Conservation (phyloP, 352 stramenopile genomes). For the Pythium myriotylum region DNA sequence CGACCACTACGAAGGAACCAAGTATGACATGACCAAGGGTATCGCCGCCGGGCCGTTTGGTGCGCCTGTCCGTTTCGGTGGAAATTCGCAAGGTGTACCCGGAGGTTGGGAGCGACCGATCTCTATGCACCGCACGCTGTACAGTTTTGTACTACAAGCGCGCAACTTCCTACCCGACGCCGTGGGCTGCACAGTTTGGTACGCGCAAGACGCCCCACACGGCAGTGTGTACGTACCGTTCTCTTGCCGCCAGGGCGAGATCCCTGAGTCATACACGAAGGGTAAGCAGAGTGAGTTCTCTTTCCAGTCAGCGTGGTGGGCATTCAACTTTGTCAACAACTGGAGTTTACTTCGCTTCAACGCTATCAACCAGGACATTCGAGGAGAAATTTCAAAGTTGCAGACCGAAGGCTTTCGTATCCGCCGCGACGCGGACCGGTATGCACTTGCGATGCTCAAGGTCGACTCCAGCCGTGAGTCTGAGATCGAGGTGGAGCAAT, state of each 20-base stretch:
- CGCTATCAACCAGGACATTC: slow-evolving; percentile 65
- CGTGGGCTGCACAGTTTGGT: slow-evolving; percentile 65
- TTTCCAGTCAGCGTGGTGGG: slow-evolving; percentile 74
- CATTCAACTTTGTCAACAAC: slow-evolving; percentile 89
- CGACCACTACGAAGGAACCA: slow-evolving; percentile 91
- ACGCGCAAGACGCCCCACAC: slow-evolving; percentile 62
- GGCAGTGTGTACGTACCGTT: slow-evolving; percentile 81
- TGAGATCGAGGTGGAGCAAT: slow-evolving; percentile 17
- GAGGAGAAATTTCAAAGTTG: slow-evolving; percentile 33
- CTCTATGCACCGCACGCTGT: slow-evolving; percentile 90
- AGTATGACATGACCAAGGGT: slow-evolving; percentile 87
- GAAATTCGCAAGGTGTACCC: slow-evolving; percentile 45
- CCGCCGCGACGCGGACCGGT: slow-evolving; percentile 18
- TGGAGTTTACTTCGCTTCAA: slow-evolving; percentile 81
- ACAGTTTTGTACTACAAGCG: slow-evolving; percentile 77
- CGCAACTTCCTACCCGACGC: slow-evolving; percentile 38
- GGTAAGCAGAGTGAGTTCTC: slow-evolving; percentile 75
- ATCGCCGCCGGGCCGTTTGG: slow-evolving; percentile 90
- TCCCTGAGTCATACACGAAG: slow-evolving; percentile 61
- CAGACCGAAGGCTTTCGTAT: slow-evolving; percentile 44
- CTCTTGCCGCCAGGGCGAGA: slow-evolving; percentile 46
- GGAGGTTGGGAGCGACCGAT: slow-evolving; percentile 90
- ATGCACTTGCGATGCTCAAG: slow-evolving; percentile 16
- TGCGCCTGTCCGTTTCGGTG: slow-evolving; percentile 81
- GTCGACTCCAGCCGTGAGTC: neutral